Evolutionary conservation across 208 protist species (phyloP).

Genomic region (Trypanosoma vivax): DNA sequence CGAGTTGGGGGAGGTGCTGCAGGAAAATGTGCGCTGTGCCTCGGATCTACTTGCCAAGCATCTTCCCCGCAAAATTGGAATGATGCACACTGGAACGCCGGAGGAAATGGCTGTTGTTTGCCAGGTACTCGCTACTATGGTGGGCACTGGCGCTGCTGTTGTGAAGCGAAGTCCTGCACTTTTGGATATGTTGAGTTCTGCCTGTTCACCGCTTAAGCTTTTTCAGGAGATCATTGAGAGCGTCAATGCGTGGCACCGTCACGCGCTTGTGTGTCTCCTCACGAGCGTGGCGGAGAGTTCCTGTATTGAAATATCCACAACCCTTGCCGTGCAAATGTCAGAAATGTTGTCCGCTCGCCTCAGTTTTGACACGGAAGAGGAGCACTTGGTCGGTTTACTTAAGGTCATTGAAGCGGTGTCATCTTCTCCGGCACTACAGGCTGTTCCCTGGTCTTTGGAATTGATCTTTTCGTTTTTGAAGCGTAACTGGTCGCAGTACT

Average conservation of each 20-base stretch:
- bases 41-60: slow-evolving; percentile 54
- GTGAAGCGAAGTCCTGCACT: slow-evolving; percentile 69
- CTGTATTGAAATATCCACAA: slow-evolving; percentile 60
- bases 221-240: slow-evolving; percentile 56
- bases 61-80: slow-evolving; percentile 23
- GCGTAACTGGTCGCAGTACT: slow-evolving; percentile 39
- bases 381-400: slow-evolving; percentile 50
- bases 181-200: slow-evolving; percentile 47
- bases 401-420: slow-evolving; percentile 39
- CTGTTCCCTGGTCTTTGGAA: slow-evolving; percentile 55
- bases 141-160: slow-evolving; percentile 39
- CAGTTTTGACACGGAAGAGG: slow-evolving; percentile 29
- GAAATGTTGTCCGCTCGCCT: slow-evolving; percentile 45
- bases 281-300: slow-evolving; percentile 55
- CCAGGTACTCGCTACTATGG: slow-evolving; percentile 62
- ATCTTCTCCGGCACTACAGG: slow-evolving; percentile 33
- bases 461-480: slow-evolving; percentile 52
- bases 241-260: slow-evolving; percentile 47
- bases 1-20: slow-evolving; percentile 42
- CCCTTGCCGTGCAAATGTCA: slow-evolving; percentile 36
- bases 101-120: slow-evolving; percentile 43
- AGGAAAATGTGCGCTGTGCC: slow-evolving; percentile 72
- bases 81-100: slow-evolving; percentile 17
- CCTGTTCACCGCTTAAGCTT: slow-evolving; percentile 40
- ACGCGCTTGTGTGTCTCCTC: slow-evolving; percentile 50